Evolutionary conservation across 306 rosid genomes (phyloP).

Genomic region (Cicer yamashitae): DNA sequence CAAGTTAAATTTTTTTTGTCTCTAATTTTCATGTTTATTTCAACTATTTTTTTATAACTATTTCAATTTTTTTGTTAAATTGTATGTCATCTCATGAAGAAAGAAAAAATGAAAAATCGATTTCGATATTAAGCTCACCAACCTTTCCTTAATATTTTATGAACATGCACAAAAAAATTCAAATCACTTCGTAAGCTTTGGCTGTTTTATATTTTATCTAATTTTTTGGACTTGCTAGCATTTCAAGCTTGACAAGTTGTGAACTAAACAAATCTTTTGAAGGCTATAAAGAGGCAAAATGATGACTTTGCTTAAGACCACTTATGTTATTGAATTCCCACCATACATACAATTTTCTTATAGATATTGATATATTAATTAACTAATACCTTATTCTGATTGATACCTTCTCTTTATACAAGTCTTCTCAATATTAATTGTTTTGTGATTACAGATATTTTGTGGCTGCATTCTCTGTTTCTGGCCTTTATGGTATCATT

Average conservation of each 20-base stretch:
- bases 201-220: slow-evolving; percentile 13
- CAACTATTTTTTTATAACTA: too few relatives aligned
- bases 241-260: slow-evolving; percentile 27
- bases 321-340: not conserved
- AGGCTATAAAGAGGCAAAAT: slow-evolving; percentile 34
- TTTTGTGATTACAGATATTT: slow-evolving; percentile 62
- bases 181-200: not conserved
- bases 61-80: too few relatives aligned
- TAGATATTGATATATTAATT: not conserved
- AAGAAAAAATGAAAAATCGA: not conserved
- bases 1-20: too few relatives aligned
- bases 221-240: not conserved
- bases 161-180: slow-evolving; percentile 20
- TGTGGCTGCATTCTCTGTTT: slow-evolving; percentile 72
- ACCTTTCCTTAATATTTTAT: not conserved
- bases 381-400: not conserved
- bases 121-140: slow-evolving; percentile 8
- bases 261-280: slow-evolving; percentile 8
- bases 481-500: slow-evolving; percentile 72
- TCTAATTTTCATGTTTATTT: too few relatives aligned
- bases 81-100: not conserved
- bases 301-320: slow-evolving; percentile 18
- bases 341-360: not conserved
- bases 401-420: not conserved
- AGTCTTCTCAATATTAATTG: not conserved